Conservation (phyloP, 106 monocot genomes). For the Chionographis japonica region DNA sequence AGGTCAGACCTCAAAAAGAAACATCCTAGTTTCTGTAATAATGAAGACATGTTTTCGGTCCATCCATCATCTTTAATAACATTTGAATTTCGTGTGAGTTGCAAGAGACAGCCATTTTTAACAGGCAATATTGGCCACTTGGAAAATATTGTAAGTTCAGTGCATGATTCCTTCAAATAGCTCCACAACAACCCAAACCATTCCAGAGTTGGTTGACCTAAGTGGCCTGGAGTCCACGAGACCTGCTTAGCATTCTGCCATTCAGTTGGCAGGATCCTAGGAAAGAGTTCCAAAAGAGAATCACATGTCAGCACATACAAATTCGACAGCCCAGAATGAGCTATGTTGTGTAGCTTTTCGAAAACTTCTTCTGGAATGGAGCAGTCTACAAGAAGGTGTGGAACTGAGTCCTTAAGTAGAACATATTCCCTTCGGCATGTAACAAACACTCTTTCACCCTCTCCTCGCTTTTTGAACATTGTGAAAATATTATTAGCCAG, state of each 20-base stretch:
- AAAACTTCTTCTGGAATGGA: conserved; percentile 51
- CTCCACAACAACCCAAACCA: conserved; percentile 90
- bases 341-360: conserved; percentile 55
- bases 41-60: conserved; percentile 84
- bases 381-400: conserved; percentile 67
- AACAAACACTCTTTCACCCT: conserved; percentile 79
- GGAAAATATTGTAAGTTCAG: conserved; percentile 67
- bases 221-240: conserved; percentile 57
- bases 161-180: conserved; percentile 69
- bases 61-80: conserved; percentile 85
- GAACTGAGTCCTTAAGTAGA: conserved; percentile 65
- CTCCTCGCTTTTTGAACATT: conserved; percentile 49
- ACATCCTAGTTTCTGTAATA: conserved; percentile 83
- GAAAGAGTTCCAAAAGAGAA: conserved; percentile 79
- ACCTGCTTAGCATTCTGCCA: conserved; percentile 80
- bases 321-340: conserved; percentile 56
- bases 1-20: conserved; percentile 65
- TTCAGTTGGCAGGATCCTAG: conserved; percentile 79
- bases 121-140: conserved; percentile 93
- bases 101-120: conserved; percentile 54
- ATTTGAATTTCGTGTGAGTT: conserved; percentile 61
- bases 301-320: conserved; percentile 60
- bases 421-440: conserved; percentile 55
- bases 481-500: conserved; percentile 77
- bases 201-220: conserved; percentile 77